Evolutionary conservation across 306 rosid genomes (phyloP).

Genomic region (Adenanthera pavonina): DNA sequence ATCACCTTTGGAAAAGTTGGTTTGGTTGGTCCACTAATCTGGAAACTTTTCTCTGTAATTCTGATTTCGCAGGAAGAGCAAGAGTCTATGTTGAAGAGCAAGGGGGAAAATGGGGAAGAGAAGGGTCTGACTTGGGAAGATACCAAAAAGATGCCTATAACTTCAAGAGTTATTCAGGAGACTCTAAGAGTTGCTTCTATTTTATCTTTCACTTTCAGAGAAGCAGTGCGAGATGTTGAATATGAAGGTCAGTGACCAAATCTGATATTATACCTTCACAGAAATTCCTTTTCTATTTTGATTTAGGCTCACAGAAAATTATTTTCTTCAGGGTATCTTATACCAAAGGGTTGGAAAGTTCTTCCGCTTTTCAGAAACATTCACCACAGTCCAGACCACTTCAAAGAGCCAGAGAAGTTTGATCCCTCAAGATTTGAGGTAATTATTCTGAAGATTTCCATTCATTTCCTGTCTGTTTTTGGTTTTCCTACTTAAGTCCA

Average conservation of each 20-base stretch:
- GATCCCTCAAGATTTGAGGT: conserved; percentile 98
- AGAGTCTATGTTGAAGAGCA: conserved; percentile 58
- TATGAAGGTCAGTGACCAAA: conserved; percentile 67
- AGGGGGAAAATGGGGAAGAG: conserved; percentile 52
- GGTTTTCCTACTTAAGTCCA: background rate
- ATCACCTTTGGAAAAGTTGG: background rate
- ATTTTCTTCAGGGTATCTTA: conserved; percentile 65
- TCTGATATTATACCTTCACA: no score
- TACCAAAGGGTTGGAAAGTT: conserved; percentile 99
- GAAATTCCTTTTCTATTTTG: background rate
- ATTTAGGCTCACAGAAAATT: conserved; percentile 35
- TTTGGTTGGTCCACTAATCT: conserved; percentile 14
- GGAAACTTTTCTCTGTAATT: background rate
- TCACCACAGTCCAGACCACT: conserved; percentile 83
- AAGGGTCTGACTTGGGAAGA: conserved; percentile 78
- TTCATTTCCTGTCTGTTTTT: background rate
- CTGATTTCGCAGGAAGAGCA: conserved; percentile 71
- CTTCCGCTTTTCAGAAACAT: conserved; percentile 93
- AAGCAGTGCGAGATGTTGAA: conserved; percentile 91
- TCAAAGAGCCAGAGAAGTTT: conserved; percentile 81
- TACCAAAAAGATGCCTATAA: conserved; percentile 81
- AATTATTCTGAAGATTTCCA: conserved; percentile 28
- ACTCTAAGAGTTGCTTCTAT: conserved; percentile 92
- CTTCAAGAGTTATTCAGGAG: conserved; percentile 88
- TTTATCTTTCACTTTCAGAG: conserved; percentile 93